phyloP scores from a whole-genome alignment of 371 early-diverging fungal species.

The Apophysomyces ossiformis region DNA sequence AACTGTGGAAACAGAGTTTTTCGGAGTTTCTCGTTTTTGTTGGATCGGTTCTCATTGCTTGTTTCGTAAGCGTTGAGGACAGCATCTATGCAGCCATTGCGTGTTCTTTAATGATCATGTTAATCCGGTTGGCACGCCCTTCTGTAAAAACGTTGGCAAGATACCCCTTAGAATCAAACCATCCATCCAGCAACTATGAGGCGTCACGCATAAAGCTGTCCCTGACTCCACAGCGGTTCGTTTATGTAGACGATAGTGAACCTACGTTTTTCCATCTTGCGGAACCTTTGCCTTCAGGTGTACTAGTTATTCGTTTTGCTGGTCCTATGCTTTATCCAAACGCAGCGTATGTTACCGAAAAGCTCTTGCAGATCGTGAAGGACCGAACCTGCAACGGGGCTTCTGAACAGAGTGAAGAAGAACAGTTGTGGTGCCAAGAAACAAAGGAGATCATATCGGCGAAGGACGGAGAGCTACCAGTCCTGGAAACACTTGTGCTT shows the following conservation, averaged over 20 bases:
- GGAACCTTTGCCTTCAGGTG: conserved; percentile 23
- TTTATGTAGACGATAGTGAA: conserved; percentile 28
- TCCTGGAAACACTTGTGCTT: conserved; percentile 70
- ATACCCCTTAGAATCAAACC: background rate
- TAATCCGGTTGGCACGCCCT: conserved; percentile 29
- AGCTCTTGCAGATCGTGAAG: conserved; percentile 14
- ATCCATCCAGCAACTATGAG: background rate
- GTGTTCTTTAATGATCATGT: conserved; percentile 24
- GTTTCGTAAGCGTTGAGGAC: conserved; percentile 49
- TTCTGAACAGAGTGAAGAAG: background rate
- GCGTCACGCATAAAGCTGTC: background rate
- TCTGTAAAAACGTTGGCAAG: conserved; percentile 15
- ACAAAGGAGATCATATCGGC: background rate
- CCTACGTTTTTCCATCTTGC: conserved; percentile 15
- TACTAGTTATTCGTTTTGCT: conserved; percentile 17
- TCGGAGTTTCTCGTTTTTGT: conserved; percentile 55
- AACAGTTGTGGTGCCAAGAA: conserved; percentile 12
- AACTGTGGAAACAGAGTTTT: conserved; percentile 44
- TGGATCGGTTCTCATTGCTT: conserved; percentile 59
- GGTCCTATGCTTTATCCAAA: conserved; percentile 29
- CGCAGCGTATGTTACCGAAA: conserved; percentile 22
- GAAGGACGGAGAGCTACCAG: conserved; percentile 32
- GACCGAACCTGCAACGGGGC: conserved; percentile 18
- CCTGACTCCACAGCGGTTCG: conserved; percentile 9
- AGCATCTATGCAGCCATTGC: conserved; percentile 33